These are phyloP conservation scores for Aureobasidium subglaciale DNA, from an alignment of 2,329 filamentous ascomycete species.

Conservation along the genomic window DNA sequence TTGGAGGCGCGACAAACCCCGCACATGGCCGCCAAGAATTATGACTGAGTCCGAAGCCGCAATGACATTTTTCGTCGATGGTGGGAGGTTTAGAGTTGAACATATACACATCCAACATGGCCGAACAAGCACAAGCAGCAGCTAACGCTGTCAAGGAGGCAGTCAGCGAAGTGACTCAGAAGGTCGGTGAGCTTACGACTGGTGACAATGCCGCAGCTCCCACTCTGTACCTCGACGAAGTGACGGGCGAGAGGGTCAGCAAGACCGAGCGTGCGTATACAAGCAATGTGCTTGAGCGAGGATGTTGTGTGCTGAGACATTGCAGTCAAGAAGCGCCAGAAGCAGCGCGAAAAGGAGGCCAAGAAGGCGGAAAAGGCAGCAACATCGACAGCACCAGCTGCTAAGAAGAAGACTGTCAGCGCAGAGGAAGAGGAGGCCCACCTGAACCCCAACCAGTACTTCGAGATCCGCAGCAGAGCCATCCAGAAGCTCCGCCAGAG, in stretches of 20 bases:
- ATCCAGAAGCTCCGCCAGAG: conserved; percentile 70
- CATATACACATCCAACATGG: conserved; percentile 22
- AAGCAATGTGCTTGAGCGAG: too few relatives aligned
- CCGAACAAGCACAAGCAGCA: conserved; percentile 29
- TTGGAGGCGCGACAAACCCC: not conserved
- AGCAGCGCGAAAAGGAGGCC: conserved; percentile 78
- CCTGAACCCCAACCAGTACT: conserved; percentile 79
- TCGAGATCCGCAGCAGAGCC: conserved; percentile 83
- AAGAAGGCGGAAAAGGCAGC: conserved; percentile 85
- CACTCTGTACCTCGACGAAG: conserved; percentile 77
- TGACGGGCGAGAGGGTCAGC: conserved; percentile 74
- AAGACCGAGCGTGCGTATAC: conserved; percentile 37
- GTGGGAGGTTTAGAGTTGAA: not conserved
- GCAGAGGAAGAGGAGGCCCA: conserved; percentile 63
- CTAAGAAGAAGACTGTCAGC: conserved; percentile 53
- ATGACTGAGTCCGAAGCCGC: not conserved
- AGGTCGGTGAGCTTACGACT: conserved; percentile 28
- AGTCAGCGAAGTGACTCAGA: conserved; percentile 28
- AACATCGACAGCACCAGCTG: conserved; percentile 50
- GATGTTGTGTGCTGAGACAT: conserved; percentile 23
- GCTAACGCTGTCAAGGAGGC: conserved; percentile 32
- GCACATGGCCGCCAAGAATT: not conserved
- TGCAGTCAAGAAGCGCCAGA: conserved; percentile 84
- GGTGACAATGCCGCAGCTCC: conserved; percentile 30
- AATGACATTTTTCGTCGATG: conserved; percentile 5